Percentiles rank a stretch among this genome's conserved stretches.
Conservation (phyloP, 169 alveolate genomes). For the Eimeria sp. region DNA sequence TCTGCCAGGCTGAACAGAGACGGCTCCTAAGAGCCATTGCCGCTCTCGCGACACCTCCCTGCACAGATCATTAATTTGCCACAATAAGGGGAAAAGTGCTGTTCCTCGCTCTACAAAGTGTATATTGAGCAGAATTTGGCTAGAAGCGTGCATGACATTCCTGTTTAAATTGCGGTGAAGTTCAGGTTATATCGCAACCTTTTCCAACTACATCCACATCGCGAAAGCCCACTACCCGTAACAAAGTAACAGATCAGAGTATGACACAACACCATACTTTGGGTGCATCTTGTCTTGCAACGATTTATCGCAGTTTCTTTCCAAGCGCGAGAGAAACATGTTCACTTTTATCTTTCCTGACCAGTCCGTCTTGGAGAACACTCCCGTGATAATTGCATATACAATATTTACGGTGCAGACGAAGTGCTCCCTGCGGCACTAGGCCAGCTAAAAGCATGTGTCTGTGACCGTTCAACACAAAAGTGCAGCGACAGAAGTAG, state of each 20-base stretch:
- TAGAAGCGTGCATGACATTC: neutral
- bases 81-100: neutral
- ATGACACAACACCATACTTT: neutral
- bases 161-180: neutral
- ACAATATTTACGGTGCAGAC: neutral
- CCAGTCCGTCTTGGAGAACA: neutral
- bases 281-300: neutral
- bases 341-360: neutral
- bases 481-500: neutral
- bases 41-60: constrained; percentile 32
- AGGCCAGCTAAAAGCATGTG: neutral
- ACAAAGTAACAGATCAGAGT: neutral
- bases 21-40: constrained; percentile 71
- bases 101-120: neutral
- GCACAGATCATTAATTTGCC: neutral
- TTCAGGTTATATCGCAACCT: constrained; percentile 3
- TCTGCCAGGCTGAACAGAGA: constrained; percentile 69
- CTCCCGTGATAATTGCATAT: neutral
- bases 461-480: neutral
- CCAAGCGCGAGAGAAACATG: neutral
- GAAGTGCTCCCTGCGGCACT: neutral
- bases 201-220: neutral
- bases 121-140: neutral
- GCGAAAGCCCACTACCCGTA: neutral
- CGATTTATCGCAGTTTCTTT: neutral